These are phyloP conservation scores for Vitis rotundifolia DNA, from an alignment of 164 flowering plant species.

Conservation along the genomic window DNA sequence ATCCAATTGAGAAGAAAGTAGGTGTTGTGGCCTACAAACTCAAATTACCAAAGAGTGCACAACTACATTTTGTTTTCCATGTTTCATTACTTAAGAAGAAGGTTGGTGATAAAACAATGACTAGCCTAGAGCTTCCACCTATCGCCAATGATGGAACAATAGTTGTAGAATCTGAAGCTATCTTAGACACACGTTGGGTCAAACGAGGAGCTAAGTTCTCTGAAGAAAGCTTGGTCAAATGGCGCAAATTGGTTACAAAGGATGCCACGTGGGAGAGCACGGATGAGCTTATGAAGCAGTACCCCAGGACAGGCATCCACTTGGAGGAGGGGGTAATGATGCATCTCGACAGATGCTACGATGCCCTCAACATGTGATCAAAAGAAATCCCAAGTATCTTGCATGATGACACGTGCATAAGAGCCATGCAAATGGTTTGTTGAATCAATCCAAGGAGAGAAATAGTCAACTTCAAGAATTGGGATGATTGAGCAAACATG, in stretches of 20 bases:
- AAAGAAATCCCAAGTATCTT: too few species aligned
- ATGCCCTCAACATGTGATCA: too few species aligned
- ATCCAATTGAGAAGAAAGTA: not conserved
- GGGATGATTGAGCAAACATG: too few species aligned
- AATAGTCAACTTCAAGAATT: too few species aligned
- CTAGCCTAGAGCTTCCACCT: not conserved
- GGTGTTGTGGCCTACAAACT: conserved; percentile 1
- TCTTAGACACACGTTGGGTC: not conserved
- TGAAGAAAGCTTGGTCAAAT: conserved; percentile 3
- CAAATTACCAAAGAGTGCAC: not conserved
- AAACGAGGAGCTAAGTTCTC: not conserved
- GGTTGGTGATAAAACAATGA: not conserved
- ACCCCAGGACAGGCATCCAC: conserved; percentile 2
- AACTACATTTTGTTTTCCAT: not conserved
- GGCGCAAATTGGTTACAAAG: not conserved
- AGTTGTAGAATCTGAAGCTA: not conserved
- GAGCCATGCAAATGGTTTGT: too few species aligned
- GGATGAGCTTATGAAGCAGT: not conserved
- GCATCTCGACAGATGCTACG: too few species aligned
- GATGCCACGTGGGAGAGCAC: conserved; percentile 7
- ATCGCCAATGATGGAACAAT: not conserved
- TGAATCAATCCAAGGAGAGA: too few species aligned
- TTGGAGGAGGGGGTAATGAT: not conserved
- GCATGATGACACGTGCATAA: too few species aligned
- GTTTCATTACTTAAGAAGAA: conserved; percentile 2